phyloP scores from a whole-genome alignment of 2,329 filamentous ascomycete species.

The Cladosporium velox region DNA sequence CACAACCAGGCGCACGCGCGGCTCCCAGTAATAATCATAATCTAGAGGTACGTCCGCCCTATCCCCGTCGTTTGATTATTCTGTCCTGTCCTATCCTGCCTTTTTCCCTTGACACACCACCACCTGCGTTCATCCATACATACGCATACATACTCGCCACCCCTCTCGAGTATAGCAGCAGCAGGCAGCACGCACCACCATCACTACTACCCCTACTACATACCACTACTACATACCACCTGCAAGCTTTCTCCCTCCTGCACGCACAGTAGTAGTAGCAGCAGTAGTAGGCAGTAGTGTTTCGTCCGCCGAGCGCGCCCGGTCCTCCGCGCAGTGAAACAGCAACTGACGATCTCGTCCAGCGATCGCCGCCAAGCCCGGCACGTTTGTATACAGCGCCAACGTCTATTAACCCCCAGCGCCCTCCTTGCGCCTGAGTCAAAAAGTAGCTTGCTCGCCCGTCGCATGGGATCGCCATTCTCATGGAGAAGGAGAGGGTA shows the following conservation, averaged over 20 bases:
- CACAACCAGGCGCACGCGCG: neutral
- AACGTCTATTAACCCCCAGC: constrained; percentile 12
- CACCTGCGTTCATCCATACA: neutral
- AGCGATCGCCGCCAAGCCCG: constrained; percentile 19
- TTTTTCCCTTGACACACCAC: constrained; percentile 1
- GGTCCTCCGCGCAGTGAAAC: constrained; percentile 10
- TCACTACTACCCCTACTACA: neutral
- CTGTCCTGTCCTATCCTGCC: neutral
- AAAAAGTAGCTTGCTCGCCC: constrained; percentile 5
- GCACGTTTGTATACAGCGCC: constrained; percentile 17
- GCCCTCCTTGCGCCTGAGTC: neutral
- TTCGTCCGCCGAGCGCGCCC: neutral
- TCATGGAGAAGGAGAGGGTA: constrained; percentile 21
- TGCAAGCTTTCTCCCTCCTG: neutral
- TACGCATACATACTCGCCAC: neutral
- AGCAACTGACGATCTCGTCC: constrained; percentile 17
- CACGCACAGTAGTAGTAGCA: neutral
- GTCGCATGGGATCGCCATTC: constrained; percentile 15
- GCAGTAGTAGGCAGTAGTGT: neutral
- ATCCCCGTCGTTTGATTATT: neutral
- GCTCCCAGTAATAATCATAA: neutral
- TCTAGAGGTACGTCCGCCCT: neutral
- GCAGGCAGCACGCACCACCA: neutral
- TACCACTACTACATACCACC: neutral
- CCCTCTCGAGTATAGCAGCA: neutral